Percentiles rank a stretch among this genome's conserved stretches.
Evolutionary conservation across 805 yeast genomes (phyloP).

Genomic region (Phaffomyces opuntiae): DNA sequence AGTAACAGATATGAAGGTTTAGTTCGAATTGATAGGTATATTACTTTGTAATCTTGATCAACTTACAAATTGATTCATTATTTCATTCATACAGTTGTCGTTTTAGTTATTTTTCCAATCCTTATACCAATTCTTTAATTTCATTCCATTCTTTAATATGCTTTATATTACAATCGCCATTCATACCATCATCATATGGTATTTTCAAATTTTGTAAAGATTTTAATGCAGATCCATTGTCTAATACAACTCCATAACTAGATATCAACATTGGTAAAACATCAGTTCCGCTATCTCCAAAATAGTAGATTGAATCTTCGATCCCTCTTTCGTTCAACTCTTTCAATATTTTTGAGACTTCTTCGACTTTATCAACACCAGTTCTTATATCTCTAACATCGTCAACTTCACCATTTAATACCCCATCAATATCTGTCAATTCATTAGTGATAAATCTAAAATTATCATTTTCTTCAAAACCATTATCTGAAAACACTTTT

Average conservation of each 20-base stretch:
- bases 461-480: constrained; percentile 14
- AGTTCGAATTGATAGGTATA: constrained; percentile 46
- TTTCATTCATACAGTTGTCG: neutral
- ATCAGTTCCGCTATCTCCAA: constrained; percentile 64
- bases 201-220: constrained; percentile 21
- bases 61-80: neutral
- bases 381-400: constrained; percentile 35
- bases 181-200: constrained; percentile 11
- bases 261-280: constrained; percentile 41
- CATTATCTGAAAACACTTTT: constrained; percentile 21
- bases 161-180: constrained; percentile 12
- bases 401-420: constrained; percentile 22
- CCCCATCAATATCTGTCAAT: constrained; percentile 29
- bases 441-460: constrained; percentile 43
- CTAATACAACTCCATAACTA: constrained; percentile 40
- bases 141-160: constrained; percentile 19
- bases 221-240: constrained; percentile 29
- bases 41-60: constrained; percentile 30
- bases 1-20: constrained; percentile 65
- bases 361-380: constrained; percentile 43
- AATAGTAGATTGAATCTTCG: constrained; percentile 30
- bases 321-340: constrained; percentile 12
- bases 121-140: constrained; percentile 8
- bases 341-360: constrained; percentile 16
- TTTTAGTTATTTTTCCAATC: neutral